A percentile compares a stretch with the other conserved stretches of the same genome.
Evolutionary conservation across 1,139 yeast genomes (phyloP).

Genomic region (Lizanozyma gosingica): DNA sequence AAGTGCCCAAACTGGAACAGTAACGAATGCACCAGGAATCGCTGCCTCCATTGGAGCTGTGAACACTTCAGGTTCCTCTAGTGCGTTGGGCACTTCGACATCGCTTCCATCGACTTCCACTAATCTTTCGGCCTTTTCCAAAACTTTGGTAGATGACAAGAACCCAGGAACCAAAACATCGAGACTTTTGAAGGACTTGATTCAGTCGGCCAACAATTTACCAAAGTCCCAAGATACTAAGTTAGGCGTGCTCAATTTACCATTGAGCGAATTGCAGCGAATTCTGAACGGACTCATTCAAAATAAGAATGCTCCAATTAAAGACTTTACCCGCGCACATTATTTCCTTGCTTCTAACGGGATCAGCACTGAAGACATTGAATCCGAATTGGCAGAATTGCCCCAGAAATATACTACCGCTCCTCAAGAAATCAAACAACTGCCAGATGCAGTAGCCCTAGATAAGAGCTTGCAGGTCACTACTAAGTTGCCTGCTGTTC

Average conservation of each 20-base stretch:
- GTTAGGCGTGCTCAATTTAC: constrained; percentile 64
- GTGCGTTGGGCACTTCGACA: neutral
- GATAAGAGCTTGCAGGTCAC: constrained; percentile 1
- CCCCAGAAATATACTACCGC: neutral
- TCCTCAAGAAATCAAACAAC: too few species aligned
- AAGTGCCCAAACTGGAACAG: neutral
- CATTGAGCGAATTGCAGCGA: constrained; percentile 68
- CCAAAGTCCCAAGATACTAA: constrained; percentile 55
- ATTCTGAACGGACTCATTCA: constrained; percentile 57
- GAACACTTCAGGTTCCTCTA: neutral
- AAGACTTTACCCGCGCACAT: constrained; percentile 76
- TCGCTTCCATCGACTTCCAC: neutral
- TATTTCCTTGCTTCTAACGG: constrained; percentile 88
- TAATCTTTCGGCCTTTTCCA: neutral
- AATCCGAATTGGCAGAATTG: constrained; percentile 38
- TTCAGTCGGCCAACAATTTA: constrained; percentile 62
- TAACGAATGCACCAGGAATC: neutral
- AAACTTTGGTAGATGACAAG: neutral
- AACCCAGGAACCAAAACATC: neutral
- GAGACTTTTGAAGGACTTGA: constrained; percentile 43
- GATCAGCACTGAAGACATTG: constrained; percentile 79
- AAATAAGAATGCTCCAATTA: constrained; percentile 23
- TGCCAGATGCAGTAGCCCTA: neutral
- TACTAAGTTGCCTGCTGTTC: constrained; percentile 5
- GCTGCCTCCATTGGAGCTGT: neutral